Base-by-base conservation (phyloP, 306 rosid genomes). In the Urtica urens region DNA sequence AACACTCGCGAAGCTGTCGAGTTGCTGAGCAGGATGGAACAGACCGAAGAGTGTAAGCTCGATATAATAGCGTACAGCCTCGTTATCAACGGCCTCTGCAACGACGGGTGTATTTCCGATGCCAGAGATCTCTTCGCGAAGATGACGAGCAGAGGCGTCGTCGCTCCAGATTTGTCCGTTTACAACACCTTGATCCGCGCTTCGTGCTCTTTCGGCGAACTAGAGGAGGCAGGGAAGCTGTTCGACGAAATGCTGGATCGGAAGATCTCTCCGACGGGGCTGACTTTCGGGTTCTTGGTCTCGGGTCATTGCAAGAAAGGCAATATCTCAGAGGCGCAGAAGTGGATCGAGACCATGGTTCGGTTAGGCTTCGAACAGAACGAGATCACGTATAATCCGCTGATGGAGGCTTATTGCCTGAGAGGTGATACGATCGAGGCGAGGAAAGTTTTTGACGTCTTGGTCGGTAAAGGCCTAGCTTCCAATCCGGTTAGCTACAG, bases 231-330 rank as follows among this genome's bases (percentile, higher is more conserved):
- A 65, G 9, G 62, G 19, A 28, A 4, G 19, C 9, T 31, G 37
- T 31, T 31, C 1, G 0, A 29, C 38, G n/a, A 40, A 23, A 17
- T 33, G 52, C 41, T 55, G 37, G 5, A 33, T 54, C 21, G 59
- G 62, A 49, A 28, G 61, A 26, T 52, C 64, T 0, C 38, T n/a
- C 53, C 29, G 62, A 71, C n/a, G 59, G 17, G 31, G 50, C 28
- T n/a, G n/a, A n/a, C n/a, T n/a, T n/a, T n/a, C n/a, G n/a, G 7
- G 46, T 72, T 16, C 58, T 77, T 14, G 66, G 72, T 5, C n/a
- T n/a, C n/a, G n/a, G n/a, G 68, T 45, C 50, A 68, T 15, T 72
- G 71, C 16, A 72, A 72, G 62, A 8, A 62, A 44, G 64, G 57
- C 14, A 44, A 38, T 21, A 31, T 61, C 17, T 24, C 17, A 20